A percentile compares a stretch with the other conserved stretches of the same genome.
phyloP scores from a whole-genome alignment of 164 flowering plant species.

The Aristolochia californica region DNA sequence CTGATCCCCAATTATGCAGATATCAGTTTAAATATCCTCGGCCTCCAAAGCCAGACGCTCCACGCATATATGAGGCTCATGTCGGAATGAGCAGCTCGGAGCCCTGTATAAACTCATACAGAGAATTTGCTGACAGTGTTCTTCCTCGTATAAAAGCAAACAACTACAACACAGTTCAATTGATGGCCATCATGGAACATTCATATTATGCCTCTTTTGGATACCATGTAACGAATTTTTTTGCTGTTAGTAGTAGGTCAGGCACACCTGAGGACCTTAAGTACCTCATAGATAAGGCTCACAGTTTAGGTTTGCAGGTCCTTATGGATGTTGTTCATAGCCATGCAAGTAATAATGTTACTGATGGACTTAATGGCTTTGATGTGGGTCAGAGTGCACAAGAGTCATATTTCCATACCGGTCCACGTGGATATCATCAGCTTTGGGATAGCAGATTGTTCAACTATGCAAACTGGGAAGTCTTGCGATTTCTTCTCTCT shows the following conservation, averaged over 20 bases:
- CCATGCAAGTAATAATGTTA: conserved; percentile 83
- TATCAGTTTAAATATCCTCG: conserved; percentile 68
- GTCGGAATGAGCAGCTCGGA: conserved; percentile 97
- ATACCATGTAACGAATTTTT: conserved; percentile 92
- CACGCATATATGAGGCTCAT: conserved; percentile 94
- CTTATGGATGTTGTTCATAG: conserved; percentile 96
- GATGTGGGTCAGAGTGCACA: conserved; percentile 88
- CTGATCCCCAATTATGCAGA: conserved; percentile 32
- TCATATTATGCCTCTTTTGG: conserved; percentile 96
- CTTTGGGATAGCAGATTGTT: conserved; percentile 94
- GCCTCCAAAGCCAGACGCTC: conserved; percentile 74
- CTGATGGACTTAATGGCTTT: conserved; percentile 95
- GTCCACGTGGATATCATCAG: conserved; percentile 78
- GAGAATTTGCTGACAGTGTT: conserved; percentile 84
- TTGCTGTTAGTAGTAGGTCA: conserved; percentile 96
- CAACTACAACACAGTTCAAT: conserved; percentile 83
- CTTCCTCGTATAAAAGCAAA: conserved; percentile 77
- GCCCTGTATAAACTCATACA: conserved; percentile 69
- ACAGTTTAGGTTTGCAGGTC: conserved; percentile 73
- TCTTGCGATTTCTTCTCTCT: conserved; percentile 87
- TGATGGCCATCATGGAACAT: conserved; percentile 99
- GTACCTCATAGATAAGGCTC: conserved; percentile 93
- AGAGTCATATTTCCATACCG: conserved; percentile 89
- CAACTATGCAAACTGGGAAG: conserved; percentile 97
- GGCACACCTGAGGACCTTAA: conserved; percentile 97